Percentiles rank a stretch among this genome's conserved stretches.
Conservation (phyloP, 2,329 filamentous ascomycete genomes). For the Pyrenophora teres region DNA sequence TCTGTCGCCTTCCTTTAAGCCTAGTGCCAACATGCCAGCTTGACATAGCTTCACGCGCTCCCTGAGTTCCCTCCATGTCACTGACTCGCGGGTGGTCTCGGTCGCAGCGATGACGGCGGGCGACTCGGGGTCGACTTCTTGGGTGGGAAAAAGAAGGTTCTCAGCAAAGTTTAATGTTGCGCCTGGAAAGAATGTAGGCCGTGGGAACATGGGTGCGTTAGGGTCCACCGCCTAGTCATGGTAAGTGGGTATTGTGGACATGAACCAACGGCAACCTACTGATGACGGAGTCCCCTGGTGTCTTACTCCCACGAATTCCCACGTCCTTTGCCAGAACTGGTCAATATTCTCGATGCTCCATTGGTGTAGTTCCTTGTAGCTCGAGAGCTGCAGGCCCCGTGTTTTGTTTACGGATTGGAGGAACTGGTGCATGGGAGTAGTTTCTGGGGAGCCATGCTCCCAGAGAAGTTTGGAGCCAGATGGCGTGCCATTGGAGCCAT, state of each 20-base stretch:
- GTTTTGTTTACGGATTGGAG: constrained; percentile 70
- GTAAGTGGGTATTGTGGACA: constrained; percentile 14
- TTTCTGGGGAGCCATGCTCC: constrained; percentile 69
- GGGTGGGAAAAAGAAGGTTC: constrained; percentile 82
- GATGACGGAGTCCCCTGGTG: constrained; percentile 66
- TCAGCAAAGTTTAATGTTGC: constrained; percentile 89
- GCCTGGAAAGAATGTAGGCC: constrained; percentile 81
- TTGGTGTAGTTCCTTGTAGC: constrained; percentile 75
- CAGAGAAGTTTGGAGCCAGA: constrained; percentile 57
- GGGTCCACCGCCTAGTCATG: constrained; percentile 67
- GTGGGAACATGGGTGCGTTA: constrained; percentile 76
- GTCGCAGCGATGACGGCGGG: constrained; percentile 80
- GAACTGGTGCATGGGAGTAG: constrained; percentile 74
- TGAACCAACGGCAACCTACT: constrained; percentile 50
- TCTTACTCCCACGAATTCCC: constrained; percentile 79
- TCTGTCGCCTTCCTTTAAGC: constrained; percentile 65
- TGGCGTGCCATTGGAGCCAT: constrained; percentile 32
- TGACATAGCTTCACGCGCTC: constrained; percentile 77
- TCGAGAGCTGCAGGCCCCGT: constrained; percentile 64
- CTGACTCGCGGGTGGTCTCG: constrained; percentile 67
- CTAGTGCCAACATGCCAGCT: constrained; percentile 68
- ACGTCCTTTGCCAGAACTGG: constrained; percentile 83
- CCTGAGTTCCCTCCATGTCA: constrained; percentile 80
- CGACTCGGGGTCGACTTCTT: constrained; percentile 61
- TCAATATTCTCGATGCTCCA: constrained; percentile 82